A percentile compares a stretch with the other conserved stretches of the same genome.
phyloP scores from a whole-genome alignment of 371 early-diverging fungal genomes.

The Mucor circinelloides region DNA sequence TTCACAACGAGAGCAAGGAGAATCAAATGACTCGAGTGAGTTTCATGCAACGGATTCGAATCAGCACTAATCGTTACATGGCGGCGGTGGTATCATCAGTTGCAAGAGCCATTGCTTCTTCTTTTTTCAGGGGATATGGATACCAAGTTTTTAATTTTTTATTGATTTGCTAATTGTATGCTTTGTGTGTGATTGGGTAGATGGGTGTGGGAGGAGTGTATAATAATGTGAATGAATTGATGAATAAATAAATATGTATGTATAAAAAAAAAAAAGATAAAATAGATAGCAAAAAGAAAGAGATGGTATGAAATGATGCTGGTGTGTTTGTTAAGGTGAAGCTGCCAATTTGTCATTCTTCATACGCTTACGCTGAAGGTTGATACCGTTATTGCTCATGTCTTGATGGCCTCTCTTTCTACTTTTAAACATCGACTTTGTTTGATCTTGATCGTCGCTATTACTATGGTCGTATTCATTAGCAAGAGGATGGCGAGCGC shows the following conservation, averaged over 20 bases:
- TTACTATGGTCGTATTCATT: slow-evolving; percentile 19
- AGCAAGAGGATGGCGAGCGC: slow-evolving; percentile 17
- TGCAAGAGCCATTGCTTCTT: background rate
- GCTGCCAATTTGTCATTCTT: background rate
- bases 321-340: slow-evolving; percentile 1
- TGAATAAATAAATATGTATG: background rate
- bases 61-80: background rate
- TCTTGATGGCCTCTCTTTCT: slow-evolving; percentile 4
- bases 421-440: background rate
- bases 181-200: background rate
- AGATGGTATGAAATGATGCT: slow-evolving; percentile 35
- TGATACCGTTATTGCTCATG: background rate
- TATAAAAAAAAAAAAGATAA: background rate
- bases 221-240: background rate
- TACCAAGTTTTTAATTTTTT: background rate
- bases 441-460: slow-evolving; percentile 24
- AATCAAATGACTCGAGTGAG: too few relatives aligned
- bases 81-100: background rate
- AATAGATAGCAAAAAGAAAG: background rate
- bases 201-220: background rate
- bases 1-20: too few relatives aligned
- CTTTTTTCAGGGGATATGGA: background rate
- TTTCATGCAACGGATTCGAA: too few relatives aligned
- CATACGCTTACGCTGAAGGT: slow-evolving; percentile 5
- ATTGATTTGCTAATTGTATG: background rate